Evolutionary conservation across 108 stramenopile genomes (phyloP).

Genomic region (Pseudonitzschia multistriata): DNA sequence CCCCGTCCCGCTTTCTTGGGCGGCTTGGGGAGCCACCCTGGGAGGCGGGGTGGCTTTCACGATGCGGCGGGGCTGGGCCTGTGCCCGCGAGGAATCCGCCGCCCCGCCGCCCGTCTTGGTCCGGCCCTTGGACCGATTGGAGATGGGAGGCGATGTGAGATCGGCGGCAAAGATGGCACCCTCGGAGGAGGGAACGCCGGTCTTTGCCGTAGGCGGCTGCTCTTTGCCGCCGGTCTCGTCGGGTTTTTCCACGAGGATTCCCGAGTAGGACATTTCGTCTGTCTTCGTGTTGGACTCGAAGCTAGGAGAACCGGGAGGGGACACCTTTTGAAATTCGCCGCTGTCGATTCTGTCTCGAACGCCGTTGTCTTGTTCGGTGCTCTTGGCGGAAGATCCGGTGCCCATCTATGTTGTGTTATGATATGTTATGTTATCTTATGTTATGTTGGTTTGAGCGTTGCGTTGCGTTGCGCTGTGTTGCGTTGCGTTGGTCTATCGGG

Average conservation of each 20-base stretch:
- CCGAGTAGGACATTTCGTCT: constrained; percentile 27
- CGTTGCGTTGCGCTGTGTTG: background rate
- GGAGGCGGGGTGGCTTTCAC: constrained; percentile 22
- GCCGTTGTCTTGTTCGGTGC: background rate
- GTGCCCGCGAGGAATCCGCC: background rate
- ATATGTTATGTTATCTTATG: background rate
- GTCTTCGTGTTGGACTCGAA: background rate
- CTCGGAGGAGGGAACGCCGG: background rate
- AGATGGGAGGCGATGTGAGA: background rate
- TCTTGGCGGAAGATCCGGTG: background rate
- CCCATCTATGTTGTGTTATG: background rate
- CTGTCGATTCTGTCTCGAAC: constrained; percentile 10
- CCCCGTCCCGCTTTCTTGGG: background rate
- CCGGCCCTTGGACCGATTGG: background rate
- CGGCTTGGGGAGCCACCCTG: background rate
- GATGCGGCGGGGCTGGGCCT: constrained; percentile 20
- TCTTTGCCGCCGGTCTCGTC: background rate
- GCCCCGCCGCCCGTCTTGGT: background rate
- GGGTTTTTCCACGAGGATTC: constrained; percentile 30
- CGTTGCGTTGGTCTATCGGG: no score
- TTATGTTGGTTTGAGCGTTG: background rate
- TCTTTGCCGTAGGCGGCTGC: background rate
- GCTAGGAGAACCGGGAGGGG: constrained; percentile 3
- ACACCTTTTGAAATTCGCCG: constrained; percentile 4
- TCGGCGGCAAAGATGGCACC: constrained; percentile 16